A percentile compares a stretch with the other conserved stretches of the same genome.
Evolutionary conservation across 2,329 filamentous ascomycete genomes (phyloP).

Genomic region (Xylariaceae sp.): DNA sequence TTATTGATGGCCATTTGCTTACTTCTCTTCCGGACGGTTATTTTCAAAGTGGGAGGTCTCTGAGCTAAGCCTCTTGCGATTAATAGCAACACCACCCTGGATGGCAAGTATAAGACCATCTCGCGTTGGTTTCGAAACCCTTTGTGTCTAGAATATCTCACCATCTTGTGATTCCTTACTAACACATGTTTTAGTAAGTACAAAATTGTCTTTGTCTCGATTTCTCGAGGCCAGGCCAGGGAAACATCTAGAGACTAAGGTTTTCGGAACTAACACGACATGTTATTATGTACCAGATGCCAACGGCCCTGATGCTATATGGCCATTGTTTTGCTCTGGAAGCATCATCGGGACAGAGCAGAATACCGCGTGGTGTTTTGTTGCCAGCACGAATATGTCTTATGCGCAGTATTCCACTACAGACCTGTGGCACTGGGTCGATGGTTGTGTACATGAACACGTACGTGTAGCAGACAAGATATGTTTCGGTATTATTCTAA

Average conservation of each 20-base stretch:
- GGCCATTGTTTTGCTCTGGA: conserved; percentile 37
- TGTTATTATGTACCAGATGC: background rate
- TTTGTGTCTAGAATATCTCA: too few relatives aligned
- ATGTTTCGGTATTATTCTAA: too few relatives aligned
- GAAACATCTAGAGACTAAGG: too few relatives aligned
- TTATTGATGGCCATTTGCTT: too few relatives aligned
- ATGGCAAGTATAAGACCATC: too few relatives aligned
- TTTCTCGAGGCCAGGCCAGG: too few relatives aligned
- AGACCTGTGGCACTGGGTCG: conserved; percentile 39
- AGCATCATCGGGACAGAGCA: conserved; percentile 32
- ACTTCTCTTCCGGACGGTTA: background rate
- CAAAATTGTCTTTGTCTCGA: too few relatives aligned
- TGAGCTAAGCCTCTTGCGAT: background rate
- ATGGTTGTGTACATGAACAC: conserved; percentile 39
- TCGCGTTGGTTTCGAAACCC: too few relatives aligned
- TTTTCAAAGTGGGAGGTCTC: background rate
- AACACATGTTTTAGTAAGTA: too few relatives aligned
- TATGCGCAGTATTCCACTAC: conserved; percentile 36
- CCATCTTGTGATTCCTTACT: too few relatives aligned
- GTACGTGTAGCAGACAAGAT: too few relatives aligned
- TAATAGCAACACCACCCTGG: conserved; percentile 37
- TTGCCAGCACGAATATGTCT: conserved; percentile 38
- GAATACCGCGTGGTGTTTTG: conserved; percentile 35
- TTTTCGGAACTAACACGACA: too few relatives aligned
- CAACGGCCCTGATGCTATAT: conserved; percentile 34